Evolutionary conservation across 768 basidiomycete genomes (phyloP).

Genomic region (Hericium rajendrae): DNA sequence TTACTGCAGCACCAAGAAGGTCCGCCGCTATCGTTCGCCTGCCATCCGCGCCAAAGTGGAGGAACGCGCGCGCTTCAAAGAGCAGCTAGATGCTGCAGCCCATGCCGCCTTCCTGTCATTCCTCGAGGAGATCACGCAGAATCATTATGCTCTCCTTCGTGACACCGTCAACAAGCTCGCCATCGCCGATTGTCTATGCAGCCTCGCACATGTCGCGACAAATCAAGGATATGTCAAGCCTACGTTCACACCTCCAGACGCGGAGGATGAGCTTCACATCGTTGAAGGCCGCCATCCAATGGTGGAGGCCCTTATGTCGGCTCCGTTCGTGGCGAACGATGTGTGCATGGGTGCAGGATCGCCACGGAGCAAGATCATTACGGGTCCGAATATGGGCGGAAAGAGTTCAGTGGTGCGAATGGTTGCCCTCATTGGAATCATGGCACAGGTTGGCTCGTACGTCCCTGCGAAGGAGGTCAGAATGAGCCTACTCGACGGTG

Average conservation of each 20-base stretch:
- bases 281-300: conserved; percentile 88
- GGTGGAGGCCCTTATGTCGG: conserved; percentile 66
- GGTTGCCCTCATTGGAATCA: conserved; percentile 63
- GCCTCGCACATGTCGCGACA: conserved; percentile 72
- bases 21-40: conserved; percentile 71
- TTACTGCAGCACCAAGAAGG: conserved; percentile 53
- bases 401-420: conserved; percentile 81
- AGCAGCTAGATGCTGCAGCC: conserved; percentile 60
- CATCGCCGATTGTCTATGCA: conserved; percentile 76
- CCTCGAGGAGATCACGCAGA: conserved; percentile 54
- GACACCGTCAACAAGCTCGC: conserved; percentile 76
- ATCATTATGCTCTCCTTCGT: conserved; percentile 63
- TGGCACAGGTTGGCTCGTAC: conserved; percentile 90
- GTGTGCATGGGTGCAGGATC: conserved; percentile 49
- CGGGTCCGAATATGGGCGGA: conserved; percentile 83
- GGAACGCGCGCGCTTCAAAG: conserved; percentile 66
- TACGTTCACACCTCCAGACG: conserved; percentile 44
- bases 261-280: conserved; percentile 62
- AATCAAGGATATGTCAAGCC: conserved; percentile 74
- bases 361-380: conserved; percentile 59
- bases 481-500: conserved; percentile 73
- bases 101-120: conserved; percentile 58
- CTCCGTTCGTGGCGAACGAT: conserved; percentile 84
- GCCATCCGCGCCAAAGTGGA: conserved; percentile 48
- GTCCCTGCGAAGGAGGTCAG: conserved; percentile 74